phyloP scores from a whole-genome alignment of 192 early-diverging fungal species.

The Entomortierella beljakovae region DNA sequence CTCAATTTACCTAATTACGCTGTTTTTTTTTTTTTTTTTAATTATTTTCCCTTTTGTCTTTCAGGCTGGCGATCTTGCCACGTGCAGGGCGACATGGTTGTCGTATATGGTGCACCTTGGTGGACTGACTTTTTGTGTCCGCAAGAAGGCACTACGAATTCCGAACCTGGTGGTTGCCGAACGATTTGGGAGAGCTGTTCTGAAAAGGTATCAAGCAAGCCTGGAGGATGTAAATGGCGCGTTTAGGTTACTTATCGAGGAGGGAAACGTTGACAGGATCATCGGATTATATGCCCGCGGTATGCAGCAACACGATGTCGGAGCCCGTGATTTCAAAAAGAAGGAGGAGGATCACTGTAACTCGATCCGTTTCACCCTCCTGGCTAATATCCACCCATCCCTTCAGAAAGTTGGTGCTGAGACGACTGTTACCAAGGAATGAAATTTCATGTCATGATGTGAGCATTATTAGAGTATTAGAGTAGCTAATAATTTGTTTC shows the following conservation, averaged over 20 bases:
- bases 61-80: slow-evolving; percentile 19
- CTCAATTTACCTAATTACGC: slow-evolving; percentile 1
- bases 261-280: slow-evolving; percentile 20
- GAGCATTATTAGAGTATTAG: slow-evolving; percentile 10
- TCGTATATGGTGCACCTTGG: slow-evolving; percentile 39
- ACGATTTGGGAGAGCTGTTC: slow-evolving; percentile 30
- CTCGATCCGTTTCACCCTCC: slow-evolving; percentile 31
- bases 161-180: slow-evolving; percentile 39
- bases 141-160: slow-evolving; percentile 40
- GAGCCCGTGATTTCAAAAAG: slow-evolving; percentile 24
- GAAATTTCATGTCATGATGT: slow-evolving; percentile 11
- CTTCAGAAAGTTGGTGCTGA: slow-evolving; percentile 35
- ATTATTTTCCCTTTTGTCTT: slow-evolving; percentile 17
- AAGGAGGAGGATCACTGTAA: slow-evolving; percentile 44
- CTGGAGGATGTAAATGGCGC: slow-evolving; percentile 30
- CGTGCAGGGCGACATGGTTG: slow-evolving; percentile 36
- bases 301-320: slow-evolving; percentile 17
- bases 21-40: background rate
- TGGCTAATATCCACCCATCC: slow-evolving; percentile 42
- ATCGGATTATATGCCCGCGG: slow-evolving; percentile 18
- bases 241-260: slow-evolving; percentile 11
- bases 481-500: slow-evolving; percentile 12
- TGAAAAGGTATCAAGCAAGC: slow-evolving; percentile 12
- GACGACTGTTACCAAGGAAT: slow-evolving; percentile 45
- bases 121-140: slow-evolving; percentile 33